Conservation (phyloP, 495 filamentous ascomycete species). For the Penicillium samsonianum region DNA sequence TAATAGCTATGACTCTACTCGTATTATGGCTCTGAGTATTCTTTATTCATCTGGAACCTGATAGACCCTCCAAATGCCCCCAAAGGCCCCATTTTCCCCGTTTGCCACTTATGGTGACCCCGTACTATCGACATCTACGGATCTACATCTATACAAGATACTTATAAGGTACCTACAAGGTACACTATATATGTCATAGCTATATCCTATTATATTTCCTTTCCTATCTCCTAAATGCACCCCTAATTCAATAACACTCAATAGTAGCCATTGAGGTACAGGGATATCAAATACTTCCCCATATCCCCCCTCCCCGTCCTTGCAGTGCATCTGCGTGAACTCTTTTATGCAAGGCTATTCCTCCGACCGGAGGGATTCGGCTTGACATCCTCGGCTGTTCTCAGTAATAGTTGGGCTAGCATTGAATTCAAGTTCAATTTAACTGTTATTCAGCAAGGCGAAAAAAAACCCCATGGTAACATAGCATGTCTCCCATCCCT, state of each 20-base stretch:
- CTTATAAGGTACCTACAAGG: neutral
- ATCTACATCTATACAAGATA: neutral
- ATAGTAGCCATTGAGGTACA: conserved; percentile 1
- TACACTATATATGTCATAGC: too few species aligned
- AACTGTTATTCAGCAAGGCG: conserved; percentile 4
- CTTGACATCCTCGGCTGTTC: conserved; percentile 15
- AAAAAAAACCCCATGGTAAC: too few species aligned
- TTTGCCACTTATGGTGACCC: conserved; percentile 12
- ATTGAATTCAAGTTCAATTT: conserved; percentile 5
- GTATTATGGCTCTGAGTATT: neutral
- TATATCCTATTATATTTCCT: neutral
- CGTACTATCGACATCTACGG: neutral
- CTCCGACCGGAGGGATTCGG: conserved; percentile 24
- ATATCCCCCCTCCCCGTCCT: conserved; percentile 8
- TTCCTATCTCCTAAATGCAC: neutral
- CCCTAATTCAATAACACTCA: neutral
- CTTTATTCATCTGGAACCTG: conserved; percentile 9
- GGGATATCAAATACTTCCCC: conserved; percentile 22
- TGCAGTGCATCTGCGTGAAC: conserved; percentile 25
- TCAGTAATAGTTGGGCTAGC: neutral
- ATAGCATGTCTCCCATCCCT: neutral
- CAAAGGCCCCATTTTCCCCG: conserved; percentile 11
- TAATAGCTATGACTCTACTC: neutral
- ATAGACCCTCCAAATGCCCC: neutral
- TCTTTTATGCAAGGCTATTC: conserved; percentile 12